phyloP scores from a whole-genome alignment of 768 basidiomycete species.

The Termitomyces bulborhizus region DNA sequence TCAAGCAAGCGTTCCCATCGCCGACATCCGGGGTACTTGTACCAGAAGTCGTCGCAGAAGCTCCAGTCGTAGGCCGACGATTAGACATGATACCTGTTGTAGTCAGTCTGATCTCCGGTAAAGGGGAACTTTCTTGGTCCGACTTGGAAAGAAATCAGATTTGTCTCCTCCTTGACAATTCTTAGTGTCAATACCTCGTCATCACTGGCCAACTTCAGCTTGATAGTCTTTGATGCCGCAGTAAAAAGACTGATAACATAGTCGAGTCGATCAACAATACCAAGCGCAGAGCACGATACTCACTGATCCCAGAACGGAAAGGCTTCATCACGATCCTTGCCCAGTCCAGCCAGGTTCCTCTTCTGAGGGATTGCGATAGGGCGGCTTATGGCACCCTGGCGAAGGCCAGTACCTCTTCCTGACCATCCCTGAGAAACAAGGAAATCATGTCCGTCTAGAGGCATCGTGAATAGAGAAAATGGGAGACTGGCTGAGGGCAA shows the following conservation, averaged over 20 bases:
- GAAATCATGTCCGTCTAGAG: conserved; percentile 65
- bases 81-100: conserved; percentile 73
- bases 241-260: conserved; percentile 61
- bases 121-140: conserved; percentile 5
- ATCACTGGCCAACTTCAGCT: conserved; percentile 54
- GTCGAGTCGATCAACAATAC: not conserved
- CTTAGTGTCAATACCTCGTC: conserved; percentile 27
- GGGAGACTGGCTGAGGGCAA: not conserved
- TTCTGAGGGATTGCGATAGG: conserved; percentile 82
- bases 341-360: conserved; percentile 78
- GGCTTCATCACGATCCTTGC: conserved; percentile 91
- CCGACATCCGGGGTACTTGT: conserved; percentile 30
- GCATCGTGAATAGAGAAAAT: conserved; percentile 33
- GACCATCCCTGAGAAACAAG: conserved; percentile 83
- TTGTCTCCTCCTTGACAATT: not conserved
- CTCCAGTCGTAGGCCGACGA: conserved; percentile 48
- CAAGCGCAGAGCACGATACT: conserved; percentile 23
- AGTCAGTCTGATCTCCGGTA: conserved; percentile 36
- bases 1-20: conserved; percentile 30
- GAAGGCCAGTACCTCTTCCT: conserved; percentile 81
- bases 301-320: conserved; percentile 99
- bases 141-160: conserved; percentile 1
- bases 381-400: conserved; percentile 68
- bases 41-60: conserved; percentile 43
- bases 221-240: conserved; percentile 78